Base-by-base conservation (phyloP, 2,329 filamentous ascomycete species). In the Neonectria ditissima region DNA sequence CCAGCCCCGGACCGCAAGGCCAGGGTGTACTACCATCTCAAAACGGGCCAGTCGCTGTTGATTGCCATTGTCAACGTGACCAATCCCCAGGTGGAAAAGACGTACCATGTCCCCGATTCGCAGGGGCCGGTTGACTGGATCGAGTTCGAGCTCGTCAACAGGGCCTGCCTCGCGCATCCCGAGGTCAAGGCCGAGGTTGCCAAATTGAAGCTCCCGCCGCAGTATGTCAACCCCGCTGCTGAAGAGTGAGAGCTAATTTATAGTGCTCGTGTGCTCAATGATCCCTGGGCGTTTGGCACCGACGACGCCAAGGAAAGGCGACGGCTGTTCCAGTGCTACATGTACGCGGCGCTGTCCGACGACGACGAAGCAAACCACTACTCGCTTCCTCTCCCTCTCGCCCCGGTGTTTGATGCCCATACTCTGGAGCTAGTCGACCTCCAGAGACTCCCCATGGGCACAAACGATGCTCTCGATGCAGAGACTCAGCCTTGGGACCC, bases 311-410 rank as follows among this genome's bases (percentile, higher is more conserved):
- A 62, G 2, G 62, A 65, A 10, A 26, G 50, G 45, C 58, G 62
- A 18, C 62, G 62, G 14, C 48, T 68, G 22, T 68, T 68, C 47
- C 66, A 68, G 48, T 67, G 66, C 51, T 68, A 68, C 63, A 68
- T 68, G 64, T 68, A 68, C 43, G 52, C 53, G 2, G 54, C 61
- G 5, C 11, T 68, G 16, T 41, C 43, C 18, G 66, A 67, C 0
- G 62, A 69, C 20, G 37, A 14, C 5, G 60, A 69, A 45, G 65
- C 66, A 22, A 68, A 68, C 54, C 64, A 66, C 37, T 68, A 68
- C 54, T 66, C 66, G 0, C 34, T 66, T 5, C 66, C 66, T 1
- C 48, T 68, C 3, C 66, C 66, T 16, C 56, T 68, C 14, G 64
- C 60, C 5, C 66, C 66, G 2, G 56, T 68, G 8, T 67, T 69